Base-by-base conservation (phyloP, 768 basidiomycete genomes). In the Boletus rubescentipes region DNA sequence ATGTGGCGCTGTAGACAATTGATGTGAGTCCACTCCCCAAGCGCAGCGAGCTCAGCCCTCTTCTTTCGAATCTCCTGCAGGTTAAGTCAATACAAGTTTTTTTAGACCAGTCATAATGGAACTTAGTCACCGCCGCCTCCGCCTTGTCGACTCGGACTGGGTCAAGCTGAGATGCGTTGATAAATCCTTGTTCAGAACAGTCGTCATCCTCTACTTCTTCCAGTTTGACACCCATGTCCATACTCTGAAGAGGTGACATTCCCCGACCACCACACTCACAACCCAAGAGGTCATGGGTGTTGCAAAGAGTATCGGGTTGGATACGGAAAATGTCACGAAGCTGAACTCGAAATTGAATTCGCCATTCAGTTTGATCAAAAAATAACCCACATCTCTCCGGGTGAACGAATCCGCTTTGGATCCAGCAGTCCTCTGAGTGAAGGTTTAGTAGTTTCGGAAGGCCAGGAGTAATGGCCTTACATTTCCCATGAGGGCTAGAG, bases 281-380 rank as follows among this genome's bases (percentile, higher is more conserved):
- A 54, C 83, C 87, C 14, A 98, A 77, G 16, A 98, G 78, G 59
- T 98, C 96, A 62, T 98, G 96, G 2, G 95, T 98, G 56, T 95
- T 89, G 73, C 92, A 95, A 9, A 77, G 73, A 0, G 93, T 94
- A 50, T 85, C 75, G 0, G 78, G 74, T 71, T 94, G 84, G 40
- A 97, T 77, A n/a, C 85, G 86, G 72, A 98, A 98, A 59, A 98
- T 91, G 68, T 95, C 93, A 35, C 87, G 86, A 39, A 98, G 82
- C 90, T 98, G 66, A 20, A 45, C 15, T 36, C 40, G 11, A 15
- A 14, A 47, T 55, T 50, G 55, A 46, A 30, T 48, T 37, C 12
- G 16, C 23, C 9, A 23, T 55, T 49, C 29, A 52, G 37, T 54
- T 31, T 30, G 21, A 16, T 16, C 9, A 31, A 30, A 53, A 37